phyloP scores from a whole-genome alignment of 371 early-diverging fungal species.

The Mucor lusitanicus region DNA sequence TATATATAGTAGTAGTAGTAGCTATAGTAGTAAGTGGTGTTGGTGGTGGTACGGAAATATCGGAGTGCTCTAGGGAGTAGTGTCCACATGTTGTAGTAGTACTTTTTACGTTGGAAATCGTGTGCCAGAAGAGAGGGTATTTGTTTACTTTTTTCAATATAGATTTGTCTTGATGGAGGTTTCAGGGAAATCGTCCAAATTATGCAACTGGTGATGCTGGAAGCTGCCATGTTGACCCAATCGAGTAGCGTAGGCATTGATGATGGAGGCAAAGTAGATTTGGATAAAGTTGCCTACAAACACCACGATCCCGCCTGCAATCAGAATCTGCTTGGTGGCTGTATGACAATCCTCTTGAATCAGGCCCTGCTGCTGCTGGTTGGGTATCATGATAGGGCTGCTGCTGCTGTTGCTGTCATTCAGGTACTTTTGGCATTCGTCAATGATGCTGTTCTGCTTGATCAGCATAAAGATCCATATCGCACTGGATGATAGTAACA shows the following conservation, averaged over 20 bases:
- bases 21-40: too few species aligned
- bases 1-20: background rate
- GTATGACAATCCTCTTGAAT: slow-evolving; percentile 16
- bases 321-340: slow-evolving; percentile 14
- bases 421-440: slow-evolving; percentile 10
- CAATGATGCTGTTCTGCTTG: slow-evolving; percentile 5
- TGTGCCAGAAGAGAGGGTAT: background rate
- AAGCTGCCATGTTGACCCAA: slow-evolving; percentile 5
- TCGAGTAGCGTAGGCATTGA: slow-evolving; percentile 23
- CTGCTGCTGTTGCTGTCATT: slow-evolving; percentile 1
- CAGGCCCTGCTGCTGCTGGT: background rate
- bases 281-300: slow-evolving; percentile 17
- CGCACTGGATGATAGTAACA: slow-evolving; percentile 7
- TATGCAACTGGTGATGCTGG: slow-evolving; percentile 23
- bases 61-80: background rate
- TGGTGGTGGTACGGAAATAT: background rate
- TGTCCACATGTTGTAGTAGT: background rate
- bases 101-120: background rate
- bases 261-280: background rate
- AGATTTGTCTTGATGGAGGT: slow-evolving; percentile 14
- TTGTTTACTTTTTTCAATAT: slow-evolving; percentile 6
- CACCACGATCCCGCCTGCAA: slow-evolving; percentile 13
- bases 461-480: slow-evolving; percentile 19
- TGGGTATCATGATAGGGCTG: background rate
- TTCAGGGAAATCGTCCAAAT: slow-evolving; percentile 30